Evolutionary conservation across 768 basidiomycete genomes (phyloP).

Genomic region (Chiua virens): DNA sequence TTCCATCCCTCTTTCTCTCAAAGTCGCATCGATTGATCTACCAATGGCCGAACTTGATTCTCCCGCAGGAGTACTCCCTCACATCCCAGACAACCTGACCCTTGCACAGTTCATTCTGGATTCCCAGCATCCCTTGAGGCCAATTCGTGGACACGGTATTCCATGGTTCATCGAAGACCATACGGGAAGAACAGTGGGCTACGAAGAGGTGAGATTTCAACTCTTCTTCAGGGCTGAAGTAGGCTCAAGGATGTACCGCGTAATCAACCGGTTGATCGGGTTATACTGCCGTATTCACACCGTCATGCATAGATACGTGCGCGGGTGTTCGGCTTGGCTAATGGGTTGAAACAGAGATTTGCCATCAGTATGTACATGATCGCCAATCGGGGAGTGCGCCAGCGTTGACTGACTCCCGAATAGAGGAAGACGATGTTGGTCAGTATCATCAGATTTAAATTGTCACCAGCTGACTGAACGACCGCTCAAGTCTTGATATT

Average conservation of each 20-base stretch:
- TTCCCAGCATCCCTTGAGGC: constrained; percentile 30
- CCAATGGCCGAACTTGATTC: constrained; percentile 31
- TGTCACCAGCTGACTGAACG: constrained; percentile 3
- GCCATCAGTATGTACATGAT: constrained; percentile 30
- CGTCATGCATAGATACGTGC: constrained; percentile 29
- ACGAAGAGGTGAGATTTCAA: constrained; percentile 35
- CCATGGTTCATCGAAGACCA: constrained; percentile 46
- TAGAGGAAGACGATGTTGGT: constrained; percentile 43
- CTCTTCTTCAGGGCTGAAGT: not conserved
- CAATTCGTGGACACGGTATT: constrained; percentile 19
- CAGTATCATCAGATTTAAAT: constrained; percentile 6
- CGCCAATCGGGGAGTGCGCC: not conserved
- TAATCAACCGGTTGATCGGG: too few species aligned
- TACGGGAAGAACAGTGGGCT: constrained; percentile 34
- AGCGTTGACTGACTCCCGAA: not conserved
- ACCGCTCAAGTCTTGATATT: constrained; percentile 53
- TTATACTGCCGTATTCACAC: too few species aligned
- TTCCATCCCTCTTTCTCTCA: too few species aligned
- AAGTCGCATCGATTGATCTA: too few species aligned
- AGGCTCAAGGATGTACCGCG: too few species aligned
- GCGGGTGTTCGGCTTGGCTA: constrained; percentile 39
- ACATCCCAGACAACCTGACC: constrained; percentile 39
- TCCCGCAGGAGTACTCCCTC: constrained; percentile 29
- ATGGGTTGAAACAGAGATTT: constrained; percentile 35
- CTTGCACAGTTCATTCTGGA: constrained; percentile 40